Percentiles rank a stretch among this genome's conserved stretches.
phyloP scores from a whole-genome alignment of 768 basidiomycete species.

The Butyriboletus loyo region DNA sequence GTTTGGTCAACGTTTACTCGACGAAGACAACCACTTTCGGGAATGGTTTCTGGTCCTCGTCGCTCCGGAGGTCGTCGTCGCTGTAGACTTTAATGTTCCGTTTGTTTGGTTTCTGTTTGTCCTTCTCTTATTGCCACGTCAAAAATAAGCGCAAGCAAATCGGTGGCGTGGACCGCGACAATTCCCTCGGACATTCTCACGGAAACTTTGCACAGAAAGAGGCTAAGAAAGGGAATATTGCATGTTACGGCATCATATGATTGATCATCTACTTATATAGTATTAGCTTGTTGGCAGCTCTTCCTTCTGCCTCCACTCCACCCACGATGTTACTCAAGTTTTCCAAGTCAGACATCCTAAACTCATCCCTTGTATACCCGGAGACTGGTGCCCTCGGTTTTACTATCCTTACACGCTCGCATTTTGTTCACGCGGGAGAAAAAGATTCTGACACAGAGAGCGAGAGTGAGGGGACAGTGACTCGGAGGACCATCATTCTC shows the following conservation, averaged over 20 bases:
- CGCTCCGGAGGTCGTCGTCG: slow-evolving; percentile 31
- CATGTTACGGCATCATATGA: neutral
- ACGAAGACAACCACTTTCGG: slow-evolving; percentile 1
- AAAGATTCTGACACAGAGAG: slow-evolving; percentile 30
- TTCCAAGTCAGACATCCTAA: slow-evolving; percentile 55
- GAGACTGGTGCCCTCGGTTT: slow-evolving; percentile 48
- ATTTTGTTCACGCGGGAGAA: slow-evolving; percentile 27
- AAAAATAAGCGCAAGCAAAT: slow-evolving; percentile 27
- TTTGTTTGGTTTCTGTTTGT: slow-evolving; percentile 32
- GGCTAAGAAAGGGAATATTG: slow-evolving; percentile 1
- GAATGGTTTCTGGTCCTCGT: slow-evolving; percentile 13
- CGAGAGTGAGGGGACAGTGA: slow-evolving; percentile 23
- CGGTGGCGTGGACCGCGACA: slow-evolving; percentile 12
- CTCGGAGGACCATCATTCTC: slow-evolving; percentile 43
- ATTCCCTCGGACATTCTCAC: slow-evolving; percentile 9
- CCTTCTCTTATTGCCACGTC: slow-evolving; percentile 24
- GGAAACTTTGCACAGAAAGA: neutral
- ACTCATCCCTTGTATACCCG: slow-evolving; percentile 51
- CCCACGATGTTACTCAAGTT: slow-evolving; percentile 55
- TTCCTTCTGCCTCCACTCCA: neutral
- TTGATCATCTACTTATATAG: neutral
- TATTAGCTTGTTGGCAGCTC: neutral
- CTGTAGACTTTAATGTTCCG: slow-evolving; percentile 23
- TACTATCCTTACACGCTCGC: slow-evolving; percentile 44
- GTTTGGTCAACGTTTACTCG: neutral